These are phyloP conservation scores for Exserohilum turcica DNA, from an alignment of 2,329 filamentous ascomycete genomes.

Conservation along the genomic window DNA sequence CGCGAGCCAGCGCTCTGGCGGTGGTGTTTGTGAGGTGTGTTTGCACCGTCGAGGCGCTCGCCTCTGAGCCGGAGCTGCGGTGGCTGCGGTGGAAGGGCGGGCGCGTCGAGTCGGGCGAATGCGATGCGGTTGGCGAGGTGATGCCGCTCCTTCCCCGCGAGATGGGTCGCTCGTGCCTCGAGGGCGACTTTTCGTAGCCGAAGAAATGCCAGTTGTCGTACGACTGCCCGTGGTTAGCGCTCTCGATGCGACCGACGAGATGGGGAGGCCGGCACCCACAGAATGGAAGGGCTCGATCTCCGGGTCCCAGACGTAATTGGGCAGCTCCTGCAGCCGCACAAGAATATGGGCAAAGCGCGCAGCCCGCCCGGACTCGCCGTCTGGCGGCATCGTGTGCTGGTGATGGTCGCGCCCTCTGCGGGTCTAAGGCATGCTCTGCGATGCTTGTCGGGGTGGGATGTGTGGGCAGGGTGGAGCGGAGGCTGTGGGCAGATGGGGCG, in stretches of 20 bases:
- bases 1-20: constrained; percentile 49
- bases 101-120: constrained; percentile 39
- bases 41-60: constrained; percentile 45
- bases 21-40: constrained; percentile 57
- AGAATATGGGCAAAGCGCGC: constrained; percentile 42
- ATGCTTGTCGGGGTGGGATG: constrained; percentile 5
- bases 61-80: constrained; percentile 45
- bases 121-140: constrained; percentile 32
- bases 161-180: constrained; percentile 22
- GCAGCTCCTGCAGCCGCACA: constrained; percentile 45
- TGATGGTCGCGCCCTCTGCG: neutral
- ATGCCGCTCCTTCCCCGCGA: constrained; percentile 35
- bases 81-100: constrained; percentile 36
- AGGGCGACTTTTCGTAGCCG: constrained; percentile 40
- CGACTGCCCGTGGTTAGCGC: constrained; percentile 53
- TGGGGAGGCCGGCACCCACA: constrained; percentile 30
- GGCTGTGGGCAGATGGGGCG: neutral
- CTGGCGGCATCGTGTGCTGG: constrained; percentile 27
- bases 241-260: neutral
- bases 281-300: constrained; percentile 55
- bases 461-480: neutral
- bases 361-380: constrained; percentile 17
- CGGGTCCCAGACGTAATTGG: constrained; percentile 48
- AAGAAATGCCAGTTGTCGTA: constrained; percentile 83
- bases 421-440: constrained; percentile 14